Percentiles rank a stretch among this genome's conserved stretches.
Evolutionary conservation across 1,284 basidiomycete species (phyloP).

Genomic region (Leccinum angustisporum): DNA sequence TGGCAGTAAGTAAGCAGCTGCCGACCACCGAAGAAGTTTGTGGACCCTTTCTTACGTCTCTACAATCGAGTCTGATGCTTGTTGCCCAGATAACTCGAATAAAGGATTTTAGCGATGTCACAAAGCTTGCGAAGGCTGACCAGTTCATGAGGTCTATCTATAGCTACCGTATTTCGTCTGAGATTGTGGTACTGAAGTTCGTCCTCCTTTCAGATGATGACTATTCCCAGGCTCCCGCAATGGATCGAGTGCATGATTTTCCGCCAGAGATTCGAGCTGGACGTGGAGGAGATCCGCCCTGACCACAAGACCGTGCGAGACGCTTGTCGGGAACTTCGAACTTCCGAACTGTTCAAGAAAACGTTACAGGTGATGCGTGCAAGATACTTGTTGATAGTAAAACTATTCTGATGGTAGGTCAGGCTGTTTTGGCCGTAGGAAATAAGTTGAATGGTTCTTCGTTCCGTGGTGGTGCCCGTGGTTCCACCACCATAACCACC

Average conservation of each 20-base stretch:
- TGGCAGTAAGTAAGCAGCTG: slow-evolving; percentile 67
- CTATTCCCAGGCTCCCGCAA: slow-evolving; percentile 71
- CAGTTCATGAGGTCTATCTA: slow-evolving; percentile 68
- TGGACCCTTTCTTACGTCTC: slow-evolving; percentile 1
- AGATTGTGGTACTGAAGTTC: slow-evolving; percentile 5
- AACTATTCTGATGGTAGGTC: slow-evolving; percentile 9
- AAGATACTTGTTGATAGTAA: background rate
- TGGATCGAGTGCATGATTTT: slow-evolving; percentile 83
- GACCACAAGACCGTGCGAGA: slow-evolving; percentile 77
- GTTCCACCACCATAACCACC: slow-evolving; percentile 28
- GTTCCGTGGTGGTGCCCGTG: slow-evolving; percentile 80
- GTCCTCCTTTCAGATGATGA: slow-evolving; percentile 58
- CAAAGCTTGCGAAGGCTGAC: slow-evolving; percentile 79
- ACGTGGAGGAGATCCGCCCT: slow-evolving; percentile 81
- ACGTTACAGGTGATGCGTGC: slow-evolving; percentile 57
- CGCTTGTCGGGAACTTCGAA: slow-evolving; percentile 74
- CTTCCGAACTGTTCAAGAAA: slow-evolving; percentile 65
- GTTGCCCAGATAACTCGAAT: slow-evolving; percentile 55
- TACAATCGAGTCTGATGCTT: background rate
- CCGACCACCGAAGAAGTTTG: slow-evolving; percentile 78
- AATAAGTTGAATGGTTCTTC: slow-evolving; percentile 82
- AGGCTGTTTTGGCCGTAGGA: slow-evolving; percentile 76
- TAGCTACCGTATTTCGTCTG: background rate
- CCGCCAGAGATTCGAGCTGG: slow-evolving; percentile 76
- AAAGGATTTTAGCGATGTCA: slow-evolving; percentile 64